phyloP scores from a whole-genome alignment of 2,329 filamentous ascomycete species.

The Epichloe baconii region DNA sequence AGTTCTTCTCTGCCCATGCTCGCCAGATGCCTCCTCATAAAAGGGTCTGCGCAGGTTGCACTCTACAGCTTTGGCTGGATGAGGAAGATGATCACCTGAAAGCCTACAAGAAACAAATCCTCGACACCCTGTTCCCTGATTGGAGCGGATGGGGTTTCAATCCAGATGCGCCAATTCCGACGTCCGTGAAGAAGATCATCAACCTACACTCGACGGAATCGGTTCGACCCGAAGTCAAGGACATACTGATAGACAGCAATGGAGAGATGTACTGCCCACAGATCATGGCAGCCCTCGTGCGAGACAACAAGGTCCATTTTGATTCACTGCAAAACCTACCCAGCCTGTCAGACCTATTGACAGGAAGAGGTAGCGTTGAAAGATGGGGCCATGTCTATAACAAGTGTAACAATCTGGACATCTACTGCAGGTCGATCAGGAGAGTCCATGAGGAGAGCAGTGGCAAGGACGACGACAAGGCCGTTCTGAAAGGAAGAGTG shows the following conservation, averaged over 20 bases:
- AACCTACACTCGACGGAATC: conserved; percentile 9
- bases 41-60: conserved; percentile 19
- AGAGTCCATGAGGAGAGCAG: not conserved
- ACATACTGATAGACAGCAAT: conserved; percentile 3
- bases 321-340: conserved; percentile 20
- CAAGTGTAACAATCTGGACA: conserved; percentile 11
- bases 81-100: conserved; percentile 18
- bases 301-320: conserved; percentile 14
- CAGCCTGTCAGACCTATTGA: conserved; percentile 11
- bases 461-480: not conserved
- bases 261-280: conserved; percentile 6
- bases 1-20: conserved; percentile 14
- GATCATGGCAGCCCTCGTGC: conserved; percentile 4
- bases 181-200: conserved; percentile 10
- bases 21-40: conserved; percentile 4
- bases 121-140: conserved; percentile 14
- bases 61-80: conserved; percentile 17
- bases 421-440: conserved; percentile 7
- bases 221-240: conserved; percentile 4
- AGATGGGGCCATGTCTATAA: conserved; percentile 4
- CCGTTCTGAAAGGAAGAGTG: not conserved
- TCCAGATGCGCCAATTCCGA: conserved; percentile 17
- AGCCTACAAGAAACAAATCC: conserved; percentile 5
- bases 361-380: not conserved
- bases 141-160: conserved; percentile 18